Evolutionary conservation across 2,329 filamentous ascomycete genomes (phyloP), one percentile per base, ranked within the genome.

Genomic region (Stachybotrys chlorohalonatus): DNA sequence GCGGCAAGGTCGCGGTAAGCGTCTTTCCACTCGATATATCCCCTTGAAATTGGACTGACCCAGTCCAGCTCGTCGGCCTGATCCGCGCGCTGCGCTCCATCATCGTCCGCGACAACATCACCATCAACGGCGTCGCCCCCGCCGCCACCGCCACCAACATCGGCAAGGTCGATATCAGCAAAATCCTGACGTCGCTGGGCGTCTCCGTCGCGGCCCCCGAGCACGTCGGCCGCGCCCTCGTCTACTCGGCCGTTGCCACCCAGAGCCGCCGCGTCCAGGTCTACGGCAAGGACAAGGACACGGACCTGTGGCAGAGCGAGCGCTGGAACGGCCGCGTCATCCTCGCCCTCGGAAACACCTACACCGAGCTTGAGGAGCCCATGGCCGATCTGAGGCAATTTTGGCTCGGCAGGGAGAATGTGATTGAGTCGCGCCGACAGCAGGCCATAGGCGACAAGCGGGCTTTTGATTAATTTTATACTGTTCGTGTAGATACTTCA

Each of bases 41-140:
- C 3, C 36, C 8, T 42, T 42, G 36, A 9, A 9, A 42, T 5
- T 24, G 24, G 24, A 42, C 36, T 42, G 36, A 42, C 36, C 8
- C 13, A 5, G 13, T 9, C 8, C 36, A 55, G 15, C 54, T 58
- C 31, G 46, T 47, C 15, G 64, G 63, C n/a, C 58, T 70, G 1
- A 58, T 73, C 6, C 63, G 70, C 7, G 58, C 68, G 2, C 60
- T 73, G 31, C 62, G 69, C 4, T 42, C 36, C 36, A 62, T 68
- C 0, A 47, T 60, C 0, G 45, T 68, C 5, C 47, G 51, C 11
- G 45, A 67, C 39, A 56, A 62, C 46, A 67, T 69, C 53, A 70
- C 71, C 17, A 73, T 74, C 62, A 72, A 72, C 49, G 63, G 56
- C 3, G 70, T 74, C 13, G 71, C 70, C 0, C 70, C 72, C 0